Base-by-base conservation (phyloP, 1,139 yeast genomes). In the Hyphopichia khmerensis region DNA sequence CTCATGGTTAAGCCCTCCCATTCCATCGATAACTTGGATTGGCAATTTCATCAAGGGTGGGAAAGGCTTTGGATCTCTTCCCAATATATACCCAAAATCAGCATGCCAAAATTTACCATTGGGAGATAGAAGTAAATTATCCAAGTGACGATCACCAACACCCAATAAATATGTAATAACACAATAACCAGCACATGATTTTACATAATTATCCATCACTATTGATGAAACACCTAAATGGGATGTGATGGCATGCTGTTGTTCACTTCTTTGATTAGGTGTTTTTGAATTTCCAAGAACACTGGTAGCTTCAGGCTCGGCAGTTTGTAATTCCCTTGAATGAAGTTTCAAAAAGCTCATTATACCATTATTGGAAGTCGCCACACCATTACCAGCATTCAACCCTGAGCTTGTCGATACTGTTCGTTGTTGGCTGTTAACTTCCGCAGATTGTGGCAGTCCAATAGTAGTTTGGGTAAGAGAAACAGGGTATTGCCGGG, bases 31-130 rank as follows among this genome's bases (percentile, higher is more conserved):
- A 18, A 95, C 87, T 63, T 95, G 99, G 39, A 95, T 93, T 0
- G 99, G 99, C 32, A 95, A 70, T 59, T 95, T 95, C 98, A 95
- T 93, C 66, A 93, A 74, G 1, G 99, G 99, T 8, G 99, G 98
- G 65, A 95, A 95, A 9, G 98, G 98, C 59, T 95, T 95, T 2
- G 99, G 99, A 59, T 95, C 99, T 42, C 93, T 83, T 1, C 99
- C 99, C 41, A 95, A 68, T 40, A 95, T 91, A 59, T 93, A 95
- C 0, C 99, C 99, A 64, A 89, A 95, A 65, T 95, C 99, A 2
- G 96, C 98, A 64, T 90, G 97, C 80, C 95, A 89, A 58, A 90
- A 90, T 57, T 84, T 89, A 2, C 88, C 96, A 60, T 86, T 87
- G 1, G 86, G 81, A 5, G 83, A 75, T 10, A 79, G 59, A 33